Evolutionary conservation across 768 basidiomycete species (phyloP).

Genomic region (Kwoniella sp.): DNA sequence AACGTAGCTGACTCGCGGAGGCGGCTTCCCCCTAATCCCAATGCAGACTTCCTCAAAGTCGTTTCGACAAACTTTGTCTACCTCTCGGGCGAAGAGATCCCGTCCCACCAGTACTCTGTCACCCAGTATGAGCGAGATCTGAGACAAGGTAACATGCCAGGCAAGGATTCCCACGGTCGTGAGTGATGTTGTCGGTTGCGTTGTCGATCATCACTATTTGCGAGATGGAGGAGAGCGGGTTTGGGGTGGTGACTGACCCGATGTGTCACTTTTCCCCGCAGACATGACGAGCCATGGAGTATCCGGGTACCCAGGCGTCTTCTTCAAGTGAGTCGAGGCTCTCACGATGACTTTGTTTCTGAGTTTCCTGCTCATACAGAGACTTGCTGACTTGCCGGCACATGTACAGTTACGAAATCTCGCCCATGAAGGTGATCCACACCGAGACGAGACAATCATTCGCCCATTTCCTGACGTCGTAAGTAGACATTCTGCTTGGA

Average conservation of each 20-base stretch:
- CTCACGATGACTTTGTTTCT: background rate
- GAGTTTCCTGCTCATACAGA: background rate
- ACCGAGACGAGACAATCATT: constrained; percentile 89
- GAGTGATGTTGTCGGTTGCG: constrained; percentile 24
- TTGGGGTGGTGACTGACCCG: background rate
- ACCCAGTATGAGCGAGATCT: constrained; percentile 96
- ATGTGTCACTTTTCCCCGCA: constrained; percentile 5
- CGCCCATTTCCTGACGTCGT: constrained; percentile 98
- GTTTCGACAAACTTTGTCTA: constrained; percentile 92
- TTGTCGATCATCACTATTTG: background rate
- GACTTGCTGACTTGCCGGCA: background rate
- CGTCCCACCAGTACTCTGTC: constrained; percentile 91
- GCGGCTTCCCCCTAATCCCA: background rate
- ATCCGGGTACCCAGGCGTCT: constrained; percentile 47
- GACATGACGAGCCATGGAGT: constrained; percentile 54
- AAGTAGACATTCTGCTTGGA: constrained; percentile 58
- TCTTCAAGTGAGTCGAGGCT: constrained; percentile 46
- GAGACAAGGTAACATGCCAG: constrained; percentile 61
- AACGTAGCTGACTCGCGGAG: constrained; percentile 8
- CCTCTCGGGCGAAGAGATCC: constrained; percentile 76
- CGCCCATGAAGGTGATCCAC: constrained; percentile 91
- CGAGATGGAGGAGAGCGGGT: too few relatives aligned
- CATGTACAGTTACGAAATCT: constrained; percentile 95
- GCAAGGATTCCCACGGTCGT: constrained; percentile 57
- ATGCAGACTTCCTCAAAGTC: constrained; percentile 89